Conservation (phyloP, 768 basidiomycete genomes). For the Dioszegia aurantiaca region DNA sequence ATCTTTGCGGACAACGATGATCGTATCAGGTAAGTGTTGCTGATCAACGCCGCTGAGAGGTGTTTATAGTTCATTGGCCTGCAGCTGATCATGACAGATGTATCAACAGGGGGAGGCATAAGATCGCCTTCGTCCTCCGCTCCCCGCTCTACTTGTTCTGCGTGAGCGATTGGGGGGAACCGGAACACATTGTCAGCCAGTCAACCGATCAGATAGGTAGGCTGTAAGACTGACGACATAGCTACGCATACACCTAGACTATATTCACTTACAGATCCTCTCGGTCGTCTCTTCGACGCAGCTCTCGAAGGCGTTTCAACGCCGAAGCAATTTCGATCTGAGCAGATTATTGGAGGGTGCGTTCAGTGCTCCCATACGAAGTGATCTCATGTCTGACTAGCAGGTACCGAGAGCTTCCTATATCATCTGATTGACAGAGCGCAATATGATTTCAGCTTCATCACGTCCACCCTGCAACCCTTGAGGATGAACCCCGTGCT, state of each 20-base stretch:
- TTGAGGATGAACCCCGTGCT: conserved; percentile 68
- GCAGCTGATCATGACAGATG: conserved; percentile 58
- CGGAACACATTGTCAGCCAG: conserved; percentile 80
- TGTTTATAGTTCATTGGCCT: no score
- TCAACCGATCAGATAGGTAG: not conserved
- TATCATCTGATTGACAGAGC: conserved; percentile 67
- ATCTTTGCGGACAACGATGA: conserved; percentile 92
- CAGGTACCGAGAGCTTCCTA: conserved; percentile 80
- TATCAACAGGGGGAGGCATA: conserved; percentile 75
- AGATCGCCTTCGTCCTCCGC: conserved; percentile 81
- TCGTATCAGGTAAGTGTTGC: conserved; percentile 54
- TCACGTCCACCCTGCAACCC: conserved; percentile 74
- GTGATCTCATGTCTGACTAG: not conserved
- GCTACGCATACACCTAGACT: conserved; percentile 91
- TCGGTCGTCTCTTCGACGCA: conserved; percentile 84
- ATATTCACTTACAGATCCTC: conserved; percentile 87
- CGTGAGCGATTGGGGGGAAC: conserved; percentile 89
- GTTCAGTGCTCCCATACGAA: conserved; percentile 6
- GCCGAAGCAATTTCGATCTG: conserved; percentile 87
- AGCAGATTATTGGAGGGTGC: conserved; percentile 53
- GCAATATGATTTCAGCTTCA: conserved; percentile 77
- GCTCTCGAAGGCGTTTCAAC: conserved; percentile 78
- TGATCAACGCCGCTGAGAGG: conserved; percentile 30
- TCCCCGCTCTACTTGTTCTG: conserved; percentile 89
- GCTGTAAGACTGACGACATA: conserved; percentile 52